Conservation (phyloP, 352 stramenopile species). For the Phytopythium montanum region DNA sequence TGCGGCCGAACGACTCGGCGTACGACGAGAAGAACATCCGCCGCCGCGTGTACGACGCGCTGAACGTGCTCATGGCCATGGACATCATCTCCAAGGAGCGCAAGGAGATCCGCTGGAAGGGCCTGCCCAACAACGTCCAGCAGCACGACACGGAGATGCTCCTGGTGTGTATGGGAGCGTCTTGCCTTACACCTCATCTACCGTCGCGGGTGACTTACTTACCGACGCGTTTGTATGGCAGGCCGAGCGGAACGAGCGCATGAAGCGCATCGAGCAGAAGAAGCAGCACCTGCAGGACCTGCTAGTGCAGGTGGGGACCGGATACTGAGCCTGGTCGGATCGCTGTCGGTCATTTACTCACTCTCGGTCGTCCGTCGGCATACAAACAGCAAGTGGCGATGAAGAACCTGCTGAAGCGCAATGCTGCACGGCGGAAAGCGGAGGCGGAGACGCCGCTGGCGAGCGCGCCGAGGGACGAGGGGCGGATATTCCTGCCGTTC, state of each 20-base stretch:
- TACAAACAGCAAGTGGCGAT: constrained; percentile 91
- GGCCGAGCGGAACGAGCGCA: constrained; percentile 69
- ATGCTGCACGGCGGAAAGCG: constrained; percentile 60
- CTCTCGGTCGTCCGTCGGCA: not conserved
- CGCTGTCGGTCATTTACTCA: not conserved
- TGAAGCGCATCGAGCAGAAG: constrained; percentile 84
- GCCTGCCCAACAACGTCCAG: constrained; percentile 72
- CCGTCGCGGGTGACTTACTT: not conserved
- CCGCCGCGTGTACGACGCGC: constrained; percentile 94
- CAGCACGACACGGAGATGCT: constrained; percentile 89
- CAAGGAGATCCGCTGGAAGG: constrained; percentile 90
- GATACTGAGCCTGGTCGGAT: not conserved
- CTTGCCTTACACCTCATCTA: not conserved
- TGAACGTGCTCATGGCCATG: constrained; percentile 98
- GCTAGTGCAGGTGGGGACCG: constrained; percentile 65
- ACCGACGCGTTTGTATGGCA: constrained; percentile 10
- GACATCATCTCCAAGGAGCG: constrained; percentile 98
- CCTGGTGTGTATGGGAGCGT: constrained; percentile 37
- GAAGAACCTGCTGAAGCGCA: constrained; percentile 91
- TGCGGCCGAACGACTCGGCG: constrained; percentile 77
- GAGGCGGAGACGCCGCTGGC: constrained; percentile 27
- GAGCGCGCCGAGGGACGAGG: constrained; percentile 52
- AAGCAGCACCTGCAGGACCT: constrained; percentile 92
- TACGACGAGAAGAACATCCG: constrained; percentile 97
- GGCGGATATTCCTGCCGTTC: constrained; percentile 94